Percentiles rank a stretch among this genome's conserved stretches.
Conservation (phyloP, 306 rosid genomes). For the Cajanus cajan region DNA sequence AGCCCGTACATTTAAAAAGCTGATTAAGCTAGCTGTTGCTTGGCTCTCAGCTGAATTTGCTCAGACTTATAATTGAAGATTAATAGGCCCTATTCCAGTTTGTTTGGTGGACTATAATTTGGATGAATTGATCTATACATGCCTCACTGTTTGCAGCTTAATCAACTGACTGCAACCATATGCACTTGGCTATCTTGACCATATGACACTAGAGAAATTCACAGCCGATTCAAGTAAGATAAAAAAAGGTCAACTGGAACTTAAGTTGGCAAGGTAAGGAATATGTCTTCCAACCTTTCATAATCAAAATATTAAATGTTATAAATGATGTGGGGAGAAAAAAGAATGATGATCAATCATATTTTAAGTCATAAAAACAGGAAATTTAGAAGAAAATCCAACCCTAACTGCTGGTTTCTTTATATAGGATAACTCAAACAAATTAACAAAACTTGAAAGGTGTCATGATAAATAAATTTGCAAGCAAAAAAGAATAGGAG, state of each 20-base stretch:
- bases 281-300: neutral
- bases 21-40: neutral
- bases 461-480: conserved; percentile 15
- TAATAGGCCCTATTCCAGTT: neutral
- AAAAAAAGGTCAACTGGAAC: conserved; percentile 4
- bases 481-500: conserved; percentile 35
- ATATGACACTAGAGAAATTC: neutral
- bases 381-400: conserved; percentile 9
- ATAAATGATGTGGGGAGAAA: neutral
- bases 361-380: neutral
- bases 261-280: neutral
- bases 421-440: conserved; percentile 6
- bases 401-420: neutral
- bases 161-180: neutral
- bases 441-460: conserved; percentile 26
- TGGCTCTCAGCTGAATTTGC: neutral
- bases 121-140: neutral
- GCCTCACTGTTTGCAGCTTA: neutral
- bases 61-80: neutral
- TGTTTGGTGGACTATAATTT: neutral
- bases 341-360: neutral
- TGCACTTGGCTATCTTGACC: neutral
- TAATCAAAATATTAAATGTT: neutral
- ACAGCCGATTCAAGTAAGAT: conserved; percentile 3
- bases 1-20: neutral